Conservation (phyloP, 306 rosid species). For the Echinosophora koreensis region DNA sequence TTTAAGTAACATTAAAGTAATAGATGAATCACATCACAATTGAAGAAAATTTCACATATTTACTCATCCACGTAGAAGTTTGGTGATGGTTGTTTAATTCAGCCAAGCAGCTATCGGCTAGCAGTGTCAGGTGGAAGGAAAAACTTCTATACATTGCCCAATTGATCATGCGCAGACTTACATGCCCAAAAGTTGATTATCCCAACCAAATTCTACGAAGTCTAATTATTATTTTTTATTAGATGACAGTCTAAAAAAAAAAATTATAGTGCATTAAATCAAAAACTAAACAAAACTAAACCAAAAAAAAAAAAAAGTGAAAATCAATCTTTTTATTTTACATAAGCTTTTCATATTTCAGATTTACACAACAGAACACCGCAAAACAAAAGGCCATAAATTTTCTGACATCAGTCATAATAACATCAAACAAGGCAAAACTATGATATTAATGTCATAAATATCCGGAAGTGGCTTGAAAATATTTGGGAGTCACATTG, state of each 20-base stretch:
- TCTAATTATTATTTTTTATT: no score
- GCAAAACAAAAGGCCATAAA: neutral
- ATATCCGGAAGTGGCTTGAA: neutral
- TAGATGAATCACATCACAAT: constrained; percentile 1
- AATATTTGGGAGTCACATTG: neutral
- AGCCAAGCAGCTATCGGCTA: neutral
- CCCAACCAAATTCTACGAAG: neutral
- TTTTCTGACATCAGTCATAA: no score
- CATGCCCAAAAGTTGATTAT: neutral
- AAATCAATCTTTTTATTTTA: no score
- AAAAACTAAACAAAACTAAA: neutral
- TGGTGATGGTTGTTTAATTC: neutral
- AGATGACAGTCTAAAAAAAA: neutral
- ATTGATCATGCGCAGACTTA: no score
- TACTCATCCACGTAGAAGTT: neutral
- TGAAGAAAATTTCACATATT: constrained; percentile 1
- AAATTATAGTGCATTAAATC: no score
- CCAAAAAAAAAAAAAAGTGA: no score
- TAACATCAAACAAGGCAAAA: neutral
- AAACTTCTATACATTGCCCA: neutral
- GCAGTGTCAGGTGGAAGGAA: neutral
- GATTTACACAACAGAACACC: neutral
- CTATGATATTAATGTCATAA: neutral
- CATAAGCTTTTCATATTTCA: neutral
- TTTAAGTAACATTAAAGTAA: neutral